Percentiles rank a stretch among this genome's conserved stretches.
Conservation (phyloP, 345 rosid species). For the Arabis hirsuta region DNA sequence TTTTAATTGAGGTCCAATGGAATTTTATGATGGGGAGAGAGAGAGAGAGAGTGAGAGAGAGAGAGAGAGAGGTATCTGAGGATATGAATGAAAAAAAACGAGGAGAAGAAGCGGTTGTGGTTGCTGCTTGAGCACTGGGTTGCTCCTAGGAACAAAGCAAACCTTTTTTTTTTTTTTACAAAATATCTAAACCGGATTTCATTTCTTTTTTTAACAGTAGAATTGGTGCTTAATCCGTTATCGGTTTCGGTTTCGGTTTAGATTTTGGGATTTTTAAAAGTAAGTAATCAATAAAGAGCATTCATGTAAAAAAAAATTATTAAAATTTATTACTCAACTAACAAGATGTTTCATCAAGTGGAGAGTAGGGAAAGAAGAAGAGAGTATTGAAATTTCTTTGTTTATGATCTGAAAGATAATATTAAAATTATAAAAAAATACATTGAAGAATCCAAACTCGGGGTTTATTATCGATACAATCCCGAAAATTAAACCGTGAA, state of each 20-base stretch:
- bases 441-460: no score
- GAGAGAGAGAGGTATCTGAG: background rate
- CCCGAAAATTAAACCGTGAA: no score
- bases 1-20: background rate
- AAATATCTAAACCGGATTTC: background rate
- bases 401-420: no score
- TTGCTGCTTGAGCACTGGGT: conserved; percentile 33
- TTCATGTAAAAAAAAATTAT: background rate
- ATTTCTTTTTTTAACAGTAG: background rate
- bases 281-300: no score
- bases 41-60: background rate
- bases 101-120: conserved; percentile 42
- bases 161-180: background rate
- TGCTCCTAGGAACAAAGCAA: conserved; percentile 33
- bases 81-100: conserved; percentile 18
- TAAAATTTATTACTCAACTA: no score
- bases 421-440: no score
- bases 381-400: no score
- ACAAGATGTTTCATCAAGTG: no score
- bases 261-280: background rate
- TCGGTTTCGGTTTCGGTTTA: background rate
- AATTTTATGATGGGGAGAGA: background rate
- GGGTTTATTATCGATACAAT: no score
- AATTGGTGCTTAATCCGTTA: background rate
- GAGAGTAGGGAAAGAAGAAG: no score